phyloP scores from a whole-genome alignment of 2,329 filamentous ascomycete genomes.

The Zymoseptoria crescenta region DNA sequence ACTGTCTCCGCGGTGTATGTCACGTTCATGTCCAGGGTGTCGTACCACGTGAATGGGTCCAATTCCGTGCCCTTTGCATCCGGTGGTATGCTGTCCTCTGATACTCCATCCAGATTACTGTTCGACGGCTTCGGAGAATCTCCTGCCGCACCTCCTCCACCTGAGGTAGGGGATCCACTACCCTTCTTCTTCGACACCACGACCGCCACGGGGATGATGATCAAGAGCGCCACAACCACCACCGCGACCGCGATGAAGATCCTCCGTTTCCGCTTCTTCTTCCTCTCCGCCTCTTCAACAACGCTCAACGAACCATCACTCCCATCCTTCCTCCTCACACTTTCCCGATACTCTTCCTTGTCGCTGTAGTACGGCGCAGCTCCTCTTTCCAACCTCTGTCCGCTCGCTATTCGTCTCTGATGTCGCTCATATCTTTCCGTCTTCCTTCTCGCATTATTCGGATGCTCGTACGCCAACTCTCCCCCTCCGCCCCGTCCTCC shows the following conservation, averaged over 20 bases:
- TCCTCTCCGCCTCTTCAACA: slow-evolving; percentile 33
- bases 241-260: slow-evolving; percentile 33
- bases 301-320: slow-evolving; percentile 24
- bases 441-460: slow-evolving; percentile 16
- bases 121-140: slow-evolving; percentile 33
- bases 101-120: slow-evolving; percentile 39
- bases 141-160: slow-evolving; percentile 6
- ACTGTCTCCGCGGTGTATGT: slow-evolving; percentile 83
- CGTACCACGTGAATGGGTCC: slow-evolving; percentile 86
- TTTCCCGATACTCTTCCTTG: slow-evolving; percentile 33
- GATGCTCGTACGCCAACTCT: slow-evolving; percentile 20
- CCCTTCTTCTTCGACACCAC: slow-evolving; percentile 38
- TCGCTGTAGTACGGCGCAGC: slow-evolving; percentile 28
- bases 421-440: slow-evolving; percentile 27
- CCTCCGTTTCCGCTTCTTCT: slow-evolving; percentile 49
- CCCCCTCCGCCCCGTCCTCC: slow-evolving; percentile 33
- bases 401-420: slow-evolving; percentile 38
- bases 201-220: slow-evolving; percentile 42
- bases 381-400: slow-evolving; percentile 36
- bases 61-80: slow-evolving; percentile 67
- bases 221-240: slow-evolving; percentile 35
- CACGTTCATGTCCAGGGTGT: slow-evolving; percentile 84
- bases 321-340: slow-evolving; percentile 36
- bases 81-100: slow-evolving; percentile 38
- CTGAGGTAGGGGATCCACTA: slow-evolving; percentile 10